Evolutionary conservation across 164 flowering plant species (phyloP).

Genomic region (Macadamia tetraphylla): DNA sequence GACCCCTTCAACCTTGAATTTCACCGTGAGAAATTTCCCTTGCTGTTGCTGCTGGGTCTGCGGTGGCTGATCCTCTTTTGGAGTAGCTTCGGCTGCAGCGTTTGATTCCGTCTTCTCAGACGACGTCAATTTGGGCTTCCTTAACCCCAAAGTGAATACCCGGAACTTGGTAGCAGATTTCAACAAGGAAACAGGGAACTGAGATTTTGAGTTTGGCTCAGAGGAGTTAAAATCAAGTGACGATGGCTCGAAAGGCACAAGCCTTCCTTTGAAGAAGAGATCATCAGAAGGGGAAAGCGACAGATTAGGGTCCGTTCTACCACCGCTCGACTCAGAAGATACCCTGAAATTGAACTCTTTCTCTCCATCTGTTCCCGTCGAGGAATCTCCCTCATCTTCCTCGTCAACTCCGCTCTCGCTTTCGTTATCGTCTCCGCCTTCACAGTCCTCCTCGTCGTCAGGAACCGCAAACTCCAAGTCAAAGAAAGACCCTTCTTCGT

Average conservation of each 20-base stretch:
- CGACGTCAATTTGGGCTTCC: conserved; percentile 28
- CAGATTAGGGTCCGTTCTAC: conserved; percentile 25
- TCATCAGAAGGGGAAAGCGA: conserved; percentile 59
- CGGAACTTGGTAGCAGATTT: conserved; percentile 59
- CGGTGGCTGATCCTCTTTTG: conserved; percentile 1
- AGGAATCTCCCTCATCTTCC: conserved; percentile 13
- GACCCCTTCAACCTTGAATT: conserved; percentile 55
- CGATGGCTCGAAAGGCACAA: conserved; percentile 47
- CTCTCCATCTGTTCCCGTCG: conserved; percentile 26
- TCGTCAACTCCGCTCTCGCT: conserved; percentile 9
- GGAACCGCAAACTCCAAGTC: conserved; percentile 51
- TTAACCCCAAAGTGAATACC: conserved; percentile 44
- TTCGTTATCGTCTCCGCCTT: neutral
- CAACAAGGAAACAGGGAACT: conserved; percentile 29
- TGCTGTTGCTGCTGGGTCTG: neutral
- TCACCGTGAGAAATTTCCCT: conserved; percentile 46
- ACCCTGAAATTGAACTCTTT: conserved; percentile 52
- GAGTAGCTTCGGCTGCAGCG: neutral
- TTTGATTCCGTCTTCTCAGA: conserved; percentile 15
- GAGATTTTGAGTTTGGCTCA: conserved; percentile 31
- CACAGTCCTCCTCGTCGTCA: conserved; percentile 23
- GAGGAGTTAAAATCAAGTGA: conserved; percentile 15
- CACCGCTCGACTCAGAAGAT: conserved; percentile 32
- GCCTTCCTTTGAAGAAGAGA: conserved; percentile 61
- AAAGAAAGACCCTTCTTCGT: conserved; percentile 53